phyloP scores from a whole-genome alignment of 2,329 filamentous ascomycete genomes.

The Diaporthe vexans region DNA sequence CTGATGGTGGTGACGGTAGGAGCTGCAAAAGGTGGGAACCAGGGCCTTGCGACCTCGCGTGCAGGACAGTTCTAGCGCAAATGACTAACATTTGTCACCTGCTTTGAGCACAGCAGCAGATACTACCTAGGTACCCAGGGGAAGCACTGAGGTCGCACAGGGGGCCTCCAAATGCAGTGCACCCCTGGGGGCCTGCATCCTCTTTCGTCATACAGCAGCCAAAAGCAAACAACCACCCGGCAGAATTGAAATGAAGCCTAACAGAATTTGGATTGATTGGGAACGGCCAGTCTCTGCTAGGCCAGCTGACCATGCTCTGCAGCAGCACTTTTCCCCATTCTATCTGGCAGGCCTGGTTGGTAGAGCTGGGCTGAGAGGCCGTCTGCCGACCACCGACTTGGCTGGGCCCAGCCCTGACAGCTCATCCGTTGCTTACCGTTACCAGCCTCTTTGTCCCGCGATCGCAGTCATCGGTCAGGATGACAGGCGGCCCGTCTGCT shows the following conservation, averaged over 20 bases:
- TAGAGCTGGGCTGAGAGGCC: conserved; percentile 8
- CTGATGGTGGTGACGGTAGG: not conserved
- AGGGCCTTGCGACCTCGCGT: not conserved
- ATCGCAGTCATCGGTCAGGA: conserved; percentile 9
- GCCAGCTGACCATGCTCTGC: conserved; percentile 12
- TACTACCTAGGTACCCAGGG: too few relatives aligned
- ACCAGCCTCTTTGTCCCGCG: conserved; percentile 7
- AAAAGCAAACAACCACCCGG: conserved; percentile 15
- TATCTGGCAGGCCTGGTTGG: not conserved
- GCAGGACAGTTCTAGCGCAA: not conserved
- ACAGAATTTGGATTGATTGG: not conserved
- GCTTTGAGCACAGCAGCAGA: not conserved
- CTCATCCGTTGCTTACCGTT: not conserved
- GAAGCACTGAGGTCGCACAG: too few relatives aligned
- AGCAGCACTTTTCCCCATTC: conserved; percentile 6
- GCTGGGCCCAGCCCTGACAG: conserved; percentile 8
- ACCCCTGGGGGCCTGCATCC: conserved; percentile 21
- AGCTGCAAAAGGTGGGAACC: not conserved
- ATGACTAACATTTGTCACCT: not conserved
- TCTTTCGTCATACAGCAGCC: conserved; percentile 32
- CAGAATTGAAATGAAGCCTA: conserved; percentile 8
- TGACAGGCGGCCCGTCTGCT: conserved; percentile 3
- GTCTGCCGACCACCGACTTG: conserved; percentile 5
- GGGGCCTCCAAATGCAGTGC: not conserved
- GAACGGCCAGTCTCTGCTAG: not conserved